These are phyloP conservation scores for Apiosordaria backusii DNA, from an alignment of 495 filamentous ascomycete species.

Conservation along the genomic window DNA sequence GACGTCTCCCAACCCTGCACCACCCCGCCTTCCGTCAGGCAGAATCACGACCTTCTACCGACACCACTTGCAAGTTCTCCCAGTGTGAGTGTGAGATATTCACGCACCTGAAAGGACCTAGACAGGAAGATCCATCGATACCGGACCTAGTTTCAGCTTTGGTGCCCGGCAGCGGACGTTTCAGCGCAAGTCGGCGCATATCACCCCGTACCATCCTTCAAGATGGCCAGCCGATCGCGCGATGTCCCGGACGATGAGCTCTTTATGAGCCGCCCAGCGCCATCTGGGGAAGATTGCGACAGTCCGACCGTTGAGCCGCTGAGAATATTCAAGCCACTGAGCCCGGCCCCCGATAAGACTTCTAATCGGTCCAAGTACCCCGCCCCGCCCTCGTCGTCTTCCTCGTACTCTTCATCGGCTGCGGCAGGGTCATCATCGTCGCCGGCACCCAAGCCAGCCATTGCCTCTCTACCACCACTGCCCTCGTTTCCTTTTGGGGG, in stretches of 20 bases:
- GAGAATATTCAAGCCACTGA: slow-evolving; percentile 72
- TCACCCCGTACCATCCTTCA: slow-evolving; percentile 21
- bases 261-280: slow-evolving; percentile 61
- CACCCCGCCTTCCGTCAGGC: background rate
- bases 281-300: slow-evolving; percentile 47
- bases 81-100: background rate
- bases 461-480: slow-evolving; percentile 37
- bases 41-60: background rate
- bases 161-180: background rate
- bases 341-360: slow-evolving; percentile 47
- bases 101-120: background rate
- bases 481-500: slow-evolving; percentile 58
- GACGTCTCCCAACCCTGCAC: background rate
- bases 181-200: background rate
- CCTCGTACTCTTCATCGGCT: slow-evolving; percentile 3
- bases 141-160: background rate
- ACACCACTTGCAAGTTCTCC: background rate
- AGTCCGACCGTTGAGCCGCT: slow-evolving; percentile 79
- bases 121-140: background rate
- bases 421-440: slow-evolving; percentile 31
- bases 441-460: slow-evolving; percentile 23
- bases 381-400: slow-evolving; percentile 44
- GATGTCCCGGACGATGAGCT: slow-evolving; percentile 70
- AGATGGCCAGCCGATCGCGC: slow-evolving; percentile 43
- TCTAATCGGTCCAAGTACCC: slow-evolving; percentile 49